Conservation (phyloP, 2,329 filamentous ascomycete genomes). For the Teratosphaeria epicoccoides region DNA sequence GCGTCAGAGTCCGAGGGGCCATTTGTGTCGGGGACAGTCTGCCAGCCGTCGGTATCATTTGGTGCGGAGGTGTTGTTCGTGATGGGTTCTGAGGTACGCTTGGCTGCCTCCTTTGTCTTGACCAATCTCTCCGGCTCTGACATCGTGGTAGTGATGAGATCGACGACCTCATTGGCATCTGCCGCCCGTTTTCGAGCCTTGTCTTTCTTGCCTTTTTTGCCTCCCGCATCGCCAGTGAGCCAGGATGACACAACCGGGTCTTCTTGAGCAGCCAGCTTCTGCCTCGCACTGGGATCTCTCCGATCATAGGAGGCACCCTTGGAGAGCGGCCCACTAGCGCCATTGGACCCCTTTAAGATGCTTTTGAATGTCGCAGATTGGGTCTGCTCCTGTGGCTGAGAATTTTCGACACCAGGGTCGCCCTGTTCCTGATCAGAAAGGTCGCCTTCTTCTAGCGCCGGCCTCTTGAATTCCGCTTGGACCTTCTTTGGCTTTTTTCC, state of each 20-base stretch:
- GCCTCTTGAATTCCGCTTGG: slow-evolving; percentile 25
- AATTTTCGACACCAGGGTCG: slow-evolving; percentile 10
- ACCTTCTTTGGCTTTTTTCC: slow-evolving; percentile 25
- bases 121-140: slow-evolving; percentile 2
- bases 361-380: slow-evolving; percentile 6
- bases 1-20: background rate
- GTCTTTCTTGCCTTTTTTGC: slow-evolving; percentile 13
- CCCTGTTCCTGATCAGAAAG: slow-evolving; percentile 37
- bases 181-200: background rate
- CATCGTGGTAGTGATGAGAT: slow-evolving; percentile 8
- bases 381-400: slow-evolving; percentile 5
- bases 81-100: slow-evolving; percentile 3
- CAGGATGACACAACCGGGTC: slow-evolving; percentile 3
- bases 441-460: slow-evolving; percentile 52
- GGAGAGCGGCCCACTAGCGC: slow-evolving; percentile 14
- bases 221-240: slow-evolving; percentile 5
- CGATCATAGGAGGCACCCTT: slow-evolving; percentile 8
- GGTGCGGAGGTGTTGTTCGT: slow-evolving; percentile 13
- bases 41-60: slow-evolving; percentile 34
- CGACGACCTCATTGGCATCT: slow-evolving; percentile 7
- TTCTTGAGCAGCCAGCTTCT: background rate
- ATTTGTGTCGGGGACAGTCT: slow-evolving; percentile 28
- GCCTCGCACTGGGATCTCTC: slow-evolving; percentile 5
- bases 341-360: slow-evolving; percentile 18
- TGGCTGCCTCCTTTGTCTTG: slow-evolving; percentile 1